These are phyloP conservation scores for Trichophyton schoenleinii DNA, from an alignment of 2,329 filamentous ascomycete species.

Conservation along the genomic window DNA sequence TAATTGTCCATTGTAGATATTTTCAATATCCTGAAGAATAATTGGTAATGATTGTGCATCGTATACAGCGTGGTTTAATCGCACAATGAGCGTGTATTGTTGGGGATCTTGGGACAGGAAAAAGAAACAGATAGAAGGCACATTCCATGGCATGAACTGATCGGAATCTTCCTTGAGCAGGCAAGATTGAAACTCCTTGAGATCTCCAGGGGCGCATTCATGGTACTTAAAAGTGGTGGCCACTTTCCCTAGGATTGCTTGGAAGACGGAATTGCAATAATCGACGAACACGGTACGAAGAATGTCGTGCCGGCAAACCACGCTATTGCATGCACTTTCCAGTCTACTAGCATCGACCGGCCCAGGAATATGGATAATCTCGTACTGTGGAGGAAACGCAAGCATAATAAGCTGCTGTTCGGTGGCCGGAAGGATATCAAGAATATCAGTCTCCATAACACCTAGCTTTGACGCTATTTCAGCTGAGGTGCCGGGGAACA, in stretches of 20 bases:
- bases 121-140: too few species aligned
- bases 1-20: slow-evolving; percentile 28
- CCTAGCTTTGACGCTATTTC: too few species aligned
- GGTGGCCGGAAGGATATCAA: background rate
- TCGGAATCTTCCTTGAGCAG: background rate
- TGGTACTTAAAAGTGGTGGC: background rate
- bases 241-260: background rate
- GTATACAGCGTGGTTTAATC: slow-evolving; percentile 51
- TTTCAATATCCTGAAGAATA: slow-evolving; percentile 42
- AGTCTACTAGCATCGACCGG: background rate
- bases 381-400: background rate
- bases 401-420: background rate
- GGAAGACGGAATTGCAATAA: background rate
- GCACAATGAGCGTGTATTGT: slow-evolving; percentile 31
- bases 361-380: background rate
- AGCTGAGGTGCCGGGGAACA: too few species aligned
- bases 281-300: slow-evolving; percentile 2
- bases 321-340: background rate
- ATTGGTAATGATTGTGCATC: slow-evolving; percentile 49
- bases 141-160: too few species aligned
- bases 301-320: background rate
- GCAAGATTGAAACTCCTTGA: background rate
- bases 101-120: background rate
- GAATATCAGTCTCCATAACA: background rate
- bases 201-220: background rate